A percentile compares a stretch with the other conserved stretches of the same genome.
Conservation (phyloP, 352 stramenopile genomes). For the Phytophthora hibernalis region DNA sequence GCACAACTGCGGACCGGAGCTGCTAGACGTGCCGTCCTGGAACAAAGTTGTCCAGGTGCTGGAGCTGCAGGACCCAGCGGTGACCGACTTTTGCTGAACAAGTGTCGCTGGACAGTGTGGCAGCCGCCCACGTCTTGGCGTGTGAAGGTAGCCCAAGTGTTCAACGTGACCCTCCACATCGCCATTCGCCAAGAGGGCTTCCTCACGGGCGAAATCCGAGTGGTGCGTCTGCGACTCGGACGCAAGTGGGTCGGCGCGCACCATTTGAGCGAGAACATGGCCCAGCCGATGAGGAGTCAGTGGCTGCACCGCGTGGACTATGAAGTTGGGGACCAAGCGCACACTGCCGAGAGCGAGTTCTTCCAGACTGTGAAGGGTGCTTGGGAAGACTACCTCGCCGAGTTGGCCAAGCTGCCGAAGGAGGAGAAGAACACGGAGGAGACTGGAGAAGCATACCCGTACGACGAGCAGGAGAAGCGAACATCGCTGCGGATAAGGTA, state of each 20-base stretch:
- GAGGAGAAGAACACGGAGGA: constrained; percentile 48
- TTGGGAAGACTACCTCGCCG: constrained; percentile 65
- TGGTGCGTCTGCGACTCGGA: constrained; percentile 62
- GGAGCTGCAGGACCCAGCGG: constrained; percentile 40
- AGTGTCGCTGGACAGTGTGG: constrained; percentile 63
- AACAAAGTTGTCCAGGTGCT: constrained; percentile 41
- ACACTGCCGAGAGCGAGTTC: constrained; percentile 55
- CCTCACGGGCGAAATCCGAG: constrained; percentile 56
- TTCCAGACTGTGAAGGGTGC: constrained; percentile 59
- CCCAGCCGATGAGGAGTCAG: constrained; percentile 37
- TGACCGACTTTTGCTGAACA: constrained; percentile 48
- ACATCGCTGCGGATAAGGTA: constrained; percentile 70
- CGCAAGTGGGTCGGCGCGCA: constrained; percentile 75
- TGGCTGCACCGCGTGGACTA: constrained; percentile 81
- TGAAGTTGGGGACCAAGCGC: constrained; percentile 44
- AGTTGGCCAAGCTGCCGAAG: constrained; percentile 56
- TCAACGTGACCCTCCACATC: constrained; percentile 62
- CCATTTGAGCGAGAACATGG: constrained; percentile 57
- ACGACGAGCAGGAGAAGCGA: constrained; percentile 61
- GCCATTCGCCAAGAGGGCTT: constrained; percentile 54
- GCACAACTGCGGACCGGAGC: constrained; percentile 58
- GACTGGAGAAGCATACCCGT: constrained; percentile 41
- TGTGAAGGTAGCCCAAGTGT: constrained; percentile 72
- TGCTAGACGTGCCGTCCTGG: constrained; percentile 55
- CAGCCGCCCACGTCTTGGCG: constrained; percentile 66